Base-by-base conservation (phyloP, 2,329 filamentous ascomycete species). In the Berkeleyomyces basicola region DNA sequence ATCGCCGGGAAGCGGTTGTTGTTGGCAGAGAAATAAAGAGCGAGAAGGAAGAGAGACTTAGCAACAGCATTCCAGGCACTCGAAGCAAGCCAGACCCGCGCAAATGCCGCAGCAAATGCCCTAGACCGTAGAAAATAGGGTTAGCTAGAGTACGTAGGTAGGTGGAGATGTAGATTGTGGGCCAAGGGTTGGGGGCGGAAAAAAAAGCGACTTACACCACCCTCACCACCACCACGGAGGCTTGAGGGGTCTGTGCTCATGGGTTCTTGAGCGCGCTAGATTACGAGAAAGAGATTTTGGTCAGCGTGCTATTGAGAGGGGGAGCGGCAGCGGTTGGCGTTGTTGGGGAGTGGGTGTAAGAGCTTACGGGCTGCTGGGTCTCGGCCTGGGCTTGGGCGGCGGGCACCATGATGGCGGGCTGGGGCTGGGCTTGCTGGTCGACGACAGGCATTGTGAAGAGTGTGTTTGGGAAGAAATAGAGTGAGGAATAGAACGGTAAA, bases 31-130 rank as follows among this genome's bases (percentile, higher is more conserved):
- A 23, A 23, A 23, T 1, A 23, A 23, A 23, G 23, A 23, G 23
- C 23, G 23, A n/a, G n/a, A 16, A 31, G 39, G 57, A 16, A 14
- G 14, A 58, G 14, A 9, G 33, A 43, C 31, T 62, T 58, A 71
- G 67, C 67, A 73, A 68, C 67, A 71, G 68, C 51, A 69, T 33
- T 69, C 68, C 63, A 66, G 63, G 64, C 67, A 74, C 67, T 75
- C 72, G 63, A 74, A 75, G 67, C 73, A 75, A 66, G 71, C 73
- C 3, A 74, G 68, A 33, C 73, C 73, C 9, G 73, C 72, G 62
- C 73, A 75, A 60, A 75, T 68, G 40, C 73, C 73, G 61, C 73
- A 75, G 69, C 73, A 75, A 55, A 75, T 66, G 10, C 71, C 73
- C 73, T 75, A 14, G 5, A 47, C 60, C 16, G 11, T 46, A 4